These are phyloP conservation scores for Xylaria digitata DNA, from an alignment of 2,329 filamentous ascomycete genomes.

Conservation along the genomic window DNA sequence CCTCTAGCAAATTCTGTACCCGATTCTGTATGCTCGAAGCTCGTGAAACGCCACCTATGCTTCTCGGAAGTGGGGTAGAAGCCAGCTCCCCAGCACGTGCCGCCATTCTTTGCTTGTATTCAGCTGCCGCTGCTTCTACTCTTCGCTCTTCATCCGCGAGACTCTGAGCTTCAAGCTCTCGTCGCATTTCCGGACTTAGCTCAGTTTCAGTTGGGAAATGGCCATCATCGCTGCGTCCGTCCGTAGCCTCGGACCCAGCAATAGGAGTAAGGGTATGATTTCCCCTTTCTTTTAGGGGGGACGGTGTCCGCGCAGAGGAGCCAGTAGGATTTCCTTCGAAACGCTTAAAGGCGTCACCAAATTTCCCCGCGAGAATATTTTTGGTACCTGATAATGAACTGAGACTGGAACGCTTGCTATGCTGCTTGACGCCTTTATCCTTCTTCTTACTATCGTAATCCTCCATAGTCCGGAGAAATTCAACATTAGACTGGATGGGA, in stretches of 20 bases:
- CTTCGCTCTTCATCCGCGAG: constrained; percentile 89
- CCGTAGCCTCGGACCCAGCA: constrained; percentile 79
- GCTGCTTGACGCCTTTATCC: constrained; percentile 62
- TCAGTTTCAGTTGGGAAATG: constrained; percentile 72
- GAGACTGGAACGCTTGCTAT: constrained; percentile 79
- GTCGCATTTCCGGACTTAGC: constrained; percentile 85
- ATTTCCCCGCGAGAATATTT: constrained; percentile 85
- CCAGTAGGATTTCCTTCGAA: constrained; percentile 73
- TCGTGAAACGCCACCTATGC: constrained; percentile 68
- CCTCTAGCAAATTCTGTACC: constrained; percentile 85
- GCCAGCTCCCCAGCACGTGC: constrained; percentile 58
- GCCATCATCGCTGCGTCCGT: constrained; percentile 74
- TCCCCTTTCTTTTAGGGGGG: constrained; percentile 61
- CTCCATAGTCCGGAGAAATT: constrained; percentile 84
- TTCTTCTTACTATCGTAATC: constrained; percentile 68
- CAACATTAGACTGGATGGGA: constrained; percentile 81
- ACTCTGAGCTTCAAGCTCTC: constrained; percentile 85
- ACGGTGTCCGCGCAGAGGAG: constrained; percentile 57
- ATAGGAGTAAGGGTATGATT: constrained; percentile 74
- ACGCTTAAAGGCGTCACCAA: constrained; percentile 91
- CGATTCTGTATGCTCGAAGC: constrained; percentile 92
- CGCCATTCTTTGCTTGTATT: constrained; percentile 82
- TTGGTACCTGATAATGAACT: constrained; percentile 79
- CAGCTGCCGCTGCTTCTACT: constrained; percentile 87
- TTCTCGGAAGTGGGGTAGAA: constrained; percentile 61